Evolutionary conservation across 2,329 filamentous ascomycete genomes (phyloP), one percentile per base, ranked within the genome.

Genomic region (Hirsutella minnesotensis): DNA sequence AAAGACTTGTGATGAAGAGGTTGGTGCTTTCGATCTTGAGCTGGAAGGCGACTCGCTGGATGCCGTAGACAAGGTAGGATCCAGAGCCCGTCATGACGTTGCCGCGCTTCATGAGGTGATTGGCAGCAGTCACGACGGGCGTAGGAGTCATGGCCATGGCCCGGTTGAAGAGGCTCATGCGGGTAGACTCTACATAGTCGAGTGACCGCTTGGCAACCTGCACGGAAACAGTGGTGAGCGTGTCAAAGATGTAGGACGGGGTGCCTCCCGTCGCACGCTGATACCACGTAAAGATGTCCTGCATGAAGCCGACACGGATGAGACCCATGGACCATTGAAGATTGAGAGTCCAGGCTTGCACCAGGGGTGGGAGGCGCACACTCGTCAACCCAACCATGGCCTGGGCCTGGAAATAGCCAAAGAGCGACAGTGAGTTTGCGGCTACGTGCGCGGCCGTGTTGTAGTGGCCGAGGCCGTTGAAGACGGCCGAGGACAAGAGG

Each of bases 251-350:
- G n/a, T 79, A 84, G 4, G 86, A 81, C 1, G 90, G 85, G 1
- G 76, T 87, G 48, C 90, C 90, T 41, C 90, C 90, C 3, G 90
- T 96, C 3, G 90, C 77, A 47, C 89, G 84, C 66, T 95, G 89
- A 60, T 95, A 96, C 90, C 90, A 96, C 30, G 88, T 94, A 47
- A 86, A 86, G 56, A 95, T 84, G 39, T 71, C 72, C 67, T 96
- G 87, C 66, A 95, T 75, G 61, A 94, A 95, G n/a, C 70, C 72
- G 35, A 95, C 73, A 41, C 77, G 77, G 55, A 96, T 94, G 54
- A 96, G 88, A 53, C 90, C 90, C 86, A 96, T 92, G 56, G 83
- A 94, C 90, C 90, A 96, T 59, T 94, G 85, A 67, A 96, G 95
- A 65, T 95, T 90, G 66, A 95, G 89, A 2, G 89, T 95, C 90